Percentiles rank a stretch among this genome's conserved stretches.
These are phyloP conservation scores for Poronia punctata DNA, from an alignment of 495 filamentous ascomycete species.

Conservation along the genomic window DNA sequence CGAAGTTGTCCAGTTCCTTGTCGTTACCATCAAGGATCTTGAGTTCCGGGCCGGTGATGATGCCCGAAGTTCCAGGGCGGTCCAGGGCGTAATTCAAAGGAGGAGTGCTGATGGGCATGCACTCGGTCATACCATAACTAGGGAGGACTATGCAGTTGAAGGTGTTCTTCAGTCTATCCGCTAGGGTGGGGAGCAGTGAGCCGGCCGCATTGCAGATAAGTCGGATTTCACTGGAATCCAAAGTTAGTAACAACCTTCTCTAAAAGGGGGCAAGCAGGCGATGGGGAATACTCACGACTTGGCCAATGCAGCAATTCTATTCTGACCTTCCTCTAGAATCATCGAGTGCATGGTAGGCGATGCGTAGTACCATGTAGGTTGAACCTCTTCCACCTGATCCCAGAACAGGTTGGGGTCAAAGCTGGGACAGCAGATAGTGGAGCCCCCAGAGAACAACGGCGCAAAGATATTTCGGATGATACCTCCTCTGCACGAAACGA, in stretches of 20 bases:
- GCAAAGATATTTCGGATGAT: slow-evolving; percentile 35
- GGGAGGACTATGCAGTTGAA: slow-evolving; percentile 36
- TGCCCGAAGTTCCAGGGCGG: slow-evolving; percentile 36
- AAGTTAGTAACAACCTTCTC: background rate
- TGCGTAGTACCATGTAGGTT: slow-evolving; percentile 45
- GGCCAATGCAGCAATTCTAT: slow-evolving; percentile 24
- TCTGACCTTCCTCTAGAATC: slow-evolving; percentile 28
- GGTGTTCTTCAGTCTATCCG: slow-evolving; percentile 26
- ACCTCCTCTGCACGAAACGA: no score
- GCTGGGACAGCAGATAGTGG: slow-evolving; percentile 35
- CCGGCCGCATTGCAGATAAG: slow-evolving; percentile 41
- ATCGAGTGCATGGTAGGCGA: slow-evolving; percentile 42
- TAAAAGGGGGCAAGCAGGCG: background rate
- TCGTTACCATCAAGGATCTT: slow-evolving; percentile 29
- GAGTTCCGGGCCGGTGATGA: slow-evolving; percentile 35
- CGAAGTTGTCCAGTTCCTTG: slow-evolving; percentile 10
- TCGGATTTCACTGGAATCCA: slow-evolving; percentile 18
- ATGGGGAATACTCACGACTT: slow-evolving; percentile 18
- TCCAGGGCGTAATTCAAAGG: slow-evolving; percentile 34
- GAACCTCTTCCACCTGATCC: slow-evolving; percentile 33
- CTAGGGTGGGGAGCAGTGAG: slow-evolving; percentile 35
- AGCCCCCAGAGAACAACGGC: slow-evolving; percentile 34
- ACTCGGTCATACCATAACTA: slow-evolving; percentile 46
- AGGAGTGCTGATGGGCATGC: slow-evolving; percentile 42
- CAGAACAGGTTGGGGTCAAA: slow-evolving; percentile 45